Conservation (phyloP, 2,329 filamentous ascomycete genomes). For the Aureobasidium leucospermi region DNA sequence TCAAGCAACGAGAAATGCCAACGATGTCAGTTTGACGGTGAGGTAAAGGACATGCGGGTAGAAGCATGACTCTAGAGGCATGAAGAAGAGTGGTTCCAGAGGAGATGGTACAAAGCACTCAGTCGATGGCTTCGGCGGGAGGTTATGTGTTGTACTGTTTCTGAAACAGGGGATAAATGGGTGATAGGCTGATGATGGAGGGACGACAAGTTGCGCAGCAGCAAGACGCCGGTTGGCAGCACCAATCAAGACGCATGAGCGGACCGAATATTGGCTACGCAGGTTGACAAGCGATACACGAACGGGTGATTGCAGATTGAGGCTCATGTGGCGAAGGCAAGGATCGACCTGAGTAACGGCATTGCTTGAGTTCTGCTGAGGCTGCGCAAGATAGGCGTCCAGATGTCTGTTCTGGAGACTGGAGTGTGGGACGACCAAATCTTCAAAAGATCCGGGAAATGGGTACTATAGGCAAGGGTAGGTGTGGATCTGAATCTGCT, state of each 20-base stretch:
- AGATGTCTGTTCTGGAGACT: too few relatives aligned
- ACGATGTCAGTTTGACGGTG: background rate
- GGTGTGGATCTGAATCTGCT: background rate
- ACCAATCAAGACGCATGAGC: background rate
- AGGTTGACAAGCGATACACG: background rate
- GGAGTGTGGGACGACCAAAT: background rate
- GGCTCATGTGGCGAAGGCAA: background rate
- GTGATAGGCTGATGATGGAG: background rate
- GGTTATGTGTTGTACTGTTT: background rate
- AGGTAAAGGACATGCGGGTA: background rate
- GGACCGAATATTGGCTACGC: background rate
- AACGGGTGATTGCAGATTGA: slow-evolving; percentile 4
- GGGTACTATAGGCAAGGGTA: background rate
- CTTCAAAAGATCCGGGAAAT: background rate
- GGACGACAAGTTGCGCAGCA: background rate
- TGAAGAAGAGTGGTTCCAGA: background rate
- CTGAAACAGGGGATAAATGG: slow-evolving; percentile 4
- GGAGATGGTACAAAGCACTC: background rate
- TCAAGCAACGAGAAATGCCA: background rate
- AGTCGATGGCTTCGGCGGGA: slow-evolving; percentile 1
- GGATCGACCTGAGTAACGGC: background rate
- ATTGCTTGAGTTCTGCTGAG: background rate
- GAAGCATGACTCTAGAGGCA: background rate
- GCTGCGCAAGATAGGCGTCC: background rate
- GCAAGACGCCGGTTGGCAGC: slow-evolving; percentile 6